These are phyloP conservation scores for Erythrobasidium yunnanense DNA, from an alignment of 768 basidiomycete species.

Conservation along the genomic window DNA sequence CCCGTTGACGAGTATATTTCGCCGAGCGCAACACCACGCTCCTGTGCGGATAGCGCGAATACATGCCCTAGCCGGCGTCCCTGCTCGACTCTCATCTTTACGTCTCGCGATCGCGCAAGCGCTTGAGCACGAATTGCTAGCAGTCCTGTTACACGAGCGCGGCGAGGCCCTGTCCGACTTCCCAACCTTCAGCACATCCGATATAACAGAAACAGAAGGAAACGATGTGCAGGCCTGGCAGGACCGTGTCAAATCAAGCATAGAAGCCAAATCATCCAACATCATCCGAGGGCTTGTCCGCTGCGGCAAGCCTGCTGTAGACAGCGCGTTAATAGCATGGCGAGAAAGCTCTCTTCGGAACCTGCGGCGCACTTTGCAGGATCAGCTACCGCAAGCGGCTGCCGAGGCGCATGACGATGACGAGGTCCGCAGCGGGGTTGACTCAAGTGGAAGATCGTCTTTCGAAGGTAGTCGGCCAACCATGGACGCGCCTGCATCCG, in stretches of 20 bases:
- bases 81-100: constrained; percentile 58
- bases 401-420: background rate
- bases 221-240: background rate
- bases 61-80: constrained; percentile 62
- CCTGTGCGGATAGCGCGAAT: constrained; percentile 51
- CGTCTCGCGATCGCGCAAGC: constrained; percentile 66
- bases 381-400: constrained; percentile 24
- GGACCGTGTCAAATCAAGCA: constrained; percentile 22
- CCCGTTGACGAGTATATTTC: background rate
- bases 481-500: background rate
- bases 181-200: background rate
- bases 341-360: constrained; percentile 38
- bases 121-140: constrained; percentile 65
- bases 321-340: constrained; percentile 40
- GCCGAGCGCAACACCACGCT: background rate
- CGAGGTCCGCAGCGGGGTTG: background rate
- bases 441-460: background rate
- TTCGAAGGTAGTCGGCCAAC: background rate
- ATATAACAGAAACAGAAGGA: background rate
- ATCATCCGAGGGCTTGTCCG: constrained; percentile 65
- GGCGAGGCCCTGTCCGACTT: constrained; percentile 40
- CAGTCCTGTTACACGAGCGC: constrained; percentile 58
- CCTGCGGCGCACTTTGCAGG: constrained; percentile 54
- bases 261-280: constrained; percentile 48
- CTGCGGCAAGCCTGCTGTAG: constrained; percentile 37